Conservation (phyloP, 805 yeast genomes). For the Candida rishiriensis region DNA sequence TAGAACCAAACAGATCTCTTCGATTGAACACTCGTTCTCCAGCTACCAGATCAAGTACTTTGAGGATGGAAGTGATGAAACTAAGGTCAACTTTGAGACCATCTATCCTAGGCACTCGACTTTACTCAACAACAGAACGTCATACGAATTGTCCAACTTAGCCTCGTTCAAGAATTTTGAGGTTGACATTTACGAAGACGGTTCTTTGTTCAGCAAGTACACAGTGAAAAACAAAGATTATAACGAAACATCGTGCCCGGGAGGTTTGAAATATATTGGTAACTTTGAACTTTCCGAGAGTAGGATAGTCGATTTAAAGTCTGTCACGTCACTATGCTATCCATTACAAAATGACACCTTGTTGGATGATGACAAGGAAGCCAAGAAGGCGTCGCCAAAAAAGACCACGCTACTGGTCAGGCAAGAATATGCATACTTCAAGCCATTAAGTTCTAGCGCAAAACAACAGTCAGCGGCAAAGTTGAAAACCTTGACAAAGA, state of each 20-base stretch:
- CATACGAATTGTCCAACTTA: conserved; percentile 37
- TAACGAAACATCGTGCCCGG: conserved; percentile 34
- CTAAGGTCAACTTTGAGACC: conserved; percentile 19
- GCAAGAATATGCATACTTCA: conserved; percentile 35
- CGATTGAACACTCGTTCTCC: conserved; percentile 52
- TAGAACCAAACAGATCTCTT: conserved; percentile 55
- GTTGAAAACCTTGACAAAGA: conserved; percentile 46
- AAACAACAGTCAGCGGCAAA: conserved; percentile 43
- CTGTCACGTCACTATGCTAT: conserved; percentile 34
- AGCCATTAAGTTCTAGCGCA: conserved; percentile 45
- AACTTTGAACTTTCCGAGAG: conserved; percentile 11
- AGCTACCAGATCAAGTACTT: conserved; percentile 38
- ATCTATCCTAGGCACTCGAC: conserved; percentile 47
- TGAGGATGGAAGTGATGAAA: conserved; percentile 16
- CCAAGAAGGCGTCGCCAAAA: conserved; percentile 16
- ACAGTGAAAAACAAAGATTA: conserved; percentile 14
- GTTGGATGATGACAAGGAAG: conserved; percentile 9
- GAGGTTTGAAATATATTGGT: conserved; percentile 31
- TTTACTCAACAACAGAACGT: conserved; percentile 28
- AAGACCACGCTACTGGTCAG: conserved; percentile 21
- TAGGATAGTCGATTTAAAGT: conserved; percentile 43
- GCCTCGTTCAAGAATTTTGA: conserved; percentile 30
- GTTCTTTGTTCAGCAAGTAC: conserved; percentile 9
- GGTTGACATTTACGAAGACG: conserved; percentile 33
- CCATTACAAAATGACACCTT: conserved; percentile 10